phyloP scores from a whole-genome alignment of 2,329 filamentous ascomycete genomes.

The Ceratocystis cubensis region DNA sequence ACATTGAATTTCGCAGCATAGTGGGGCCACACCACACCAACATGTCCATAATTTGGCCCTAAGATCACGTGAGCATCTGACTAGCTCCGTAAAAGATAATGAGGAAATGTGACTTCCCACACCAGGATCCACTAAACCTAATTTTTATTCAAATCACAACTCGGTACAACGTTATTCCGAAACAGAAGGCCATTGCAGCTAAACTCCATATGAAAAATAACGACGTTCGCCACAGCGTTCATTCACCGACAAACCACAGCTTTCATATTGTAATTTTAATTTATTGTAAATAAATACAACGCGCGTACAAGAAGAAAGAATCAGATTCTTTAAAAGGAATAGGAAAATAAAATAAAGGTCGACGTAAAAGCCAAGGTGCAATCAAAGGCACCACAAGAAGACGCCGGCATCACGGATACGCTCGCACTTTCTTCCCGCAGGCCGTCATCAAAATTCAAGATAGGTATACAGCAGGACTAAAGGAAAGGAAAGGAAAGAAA shows the following conservation, averaged over 20 bases:
- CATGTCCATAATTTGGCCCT: constrained; percentile 13
- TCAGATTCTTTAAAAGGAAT: constrained; percentile 27
- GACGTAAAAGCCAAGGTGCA: constrained; percentile 9
- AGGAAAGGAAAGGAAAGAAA: background rate
- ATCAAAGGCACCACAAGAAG: background rate
- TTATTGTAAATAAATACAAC: background rate
- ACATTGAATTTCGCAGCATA: constrained; percentile 8
- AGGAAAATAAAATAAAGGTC: constrained; percentile 22
- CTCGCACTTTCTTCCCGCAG: constrained; percentile 4
- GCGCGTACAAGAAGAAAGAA: background rate
- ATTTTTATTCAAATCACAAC: too few relatives aligned
- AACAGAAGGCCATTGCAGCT: too few relatives aligned
- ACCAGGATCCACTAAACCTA: too few relatives aligned
- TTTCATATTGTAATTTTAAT: background rate
- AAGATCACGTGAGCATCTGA: constrained; percentile 14
- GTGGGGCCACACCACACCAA: constrained; percentile 14
- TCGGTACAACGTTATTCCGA: too few relatives aligned
- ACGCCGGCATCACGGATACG: constrained; percentile 9
- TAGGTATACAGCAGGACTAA: constrained; percentile 20
- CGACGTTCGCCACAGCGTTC: background rate
- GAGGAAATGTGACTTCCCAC: too few relatives aligned
- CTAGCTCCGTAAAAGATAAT: background rate
- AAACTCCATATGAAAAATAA: background rate
- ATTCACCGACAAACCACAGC: background rate
- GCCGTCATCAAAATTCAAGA: constrained; percentile 17